Conservation (phyloP, 2,329 filamentous ascomycete species). For the Phaeoacremonium minimum region DNA sequence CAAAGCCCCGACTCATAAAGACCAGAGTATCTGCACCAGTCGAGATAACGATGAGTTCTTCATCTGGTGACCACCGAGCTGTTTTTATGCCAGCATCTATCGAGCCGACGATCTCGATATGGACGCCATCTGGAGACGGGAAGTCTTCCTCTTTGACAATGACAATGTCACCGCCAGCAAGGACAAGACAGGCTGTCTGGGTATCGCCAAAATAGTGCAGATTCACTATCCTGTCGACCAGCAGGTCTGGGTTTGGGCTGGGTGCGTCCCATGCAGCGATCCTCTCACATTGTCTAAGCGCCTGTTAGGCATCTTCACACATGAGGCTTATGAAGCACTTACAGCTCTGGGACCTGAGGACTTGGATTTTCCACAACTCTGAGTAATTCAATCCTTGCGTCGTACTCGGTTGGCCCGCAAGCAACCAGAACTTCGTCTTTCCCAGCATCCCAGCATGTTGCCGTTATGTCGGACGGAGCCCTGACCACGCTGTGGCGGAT, state of each 20-base stretch:
- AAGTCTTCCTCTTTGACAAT: constrained; percentile 68
- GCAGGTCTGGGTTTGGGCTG: constrained; percentile 70
- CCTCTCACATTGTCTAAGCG: constrained; percentile 20
- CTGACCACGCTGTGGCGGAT: constrained; percentile 65
- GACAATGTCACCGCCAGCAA: constrained; percentile 88
- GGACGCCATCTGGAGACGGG: constrained; percentile 55
- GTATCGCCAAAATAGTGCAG: constrained; percentile 85
- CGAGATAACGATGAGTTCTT: constrained; percentile 80
- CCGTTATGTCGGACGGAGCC: constrained; percentile 60
- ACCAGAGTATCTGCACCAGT: constrained; percentile 76
- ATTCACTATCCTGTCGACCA: constrained; percentile 70
- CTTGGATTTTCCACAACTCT: constrained; percentile 41
- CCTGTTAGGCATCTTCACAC: not conserved
- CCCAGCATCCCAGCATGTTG: constrained; percentile 80
- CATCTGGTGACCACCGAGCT: constrained; percentile 91
- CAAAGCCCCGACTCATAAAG: constrained; percentile 90
- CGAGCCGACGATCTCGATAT: constrained; percentile 92
- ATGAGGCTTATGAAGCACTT: constrained; percentile 17
- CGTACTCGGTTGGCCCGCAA: constrained; percentile 71
- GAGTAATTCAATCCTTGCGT: constrained; percentile 68
- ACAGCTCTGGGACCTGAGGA: constrained; percentile 25
- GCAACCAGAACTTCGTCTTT: constrained; percentile 76
- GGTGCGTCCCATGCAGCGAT: constrained; percentile 89
- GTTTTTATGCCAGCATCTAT: constrained; percentile 89
- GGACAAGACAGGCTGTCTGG: constrained; percentile 71